These are phyloP conservation scores for Bipolaris cookei DNA, from an alignment of 2,329 filamentous ascomycete genomes.

Conservation along the genomic window DNA sequence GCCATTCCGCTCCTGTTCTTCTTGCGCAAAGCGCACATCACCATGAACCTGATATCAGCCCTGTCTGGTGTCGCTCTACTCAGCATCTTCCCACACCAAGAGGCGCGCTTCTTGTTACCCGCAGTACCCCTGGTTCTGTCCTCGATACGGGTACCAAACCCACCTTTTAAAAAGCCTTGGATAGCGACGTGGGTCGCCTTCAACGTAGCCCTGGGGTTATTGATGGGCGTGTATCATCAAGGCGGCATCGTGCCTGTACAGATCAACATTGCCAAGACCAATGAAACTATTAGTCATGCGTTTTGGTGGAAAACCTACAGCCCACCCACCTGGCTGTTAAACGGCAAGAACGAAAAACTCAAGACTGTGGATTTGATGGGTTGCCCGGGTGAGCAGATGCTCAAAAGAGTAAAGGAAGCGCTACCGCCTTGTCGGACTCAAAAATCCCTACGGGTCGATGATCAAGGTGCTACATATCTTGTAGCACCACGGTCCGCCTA, in stretches of 20 bases:
- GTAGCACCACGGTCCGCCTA: conserved; percentile 74
- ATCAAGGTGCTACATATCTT: conserved; percentile 63
- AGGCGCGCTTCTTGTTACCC: conserved; percentile 78
- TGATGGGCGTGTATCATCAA: conserved; percentile 86
- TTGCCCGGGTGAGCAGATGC: conserved; percentile 65
- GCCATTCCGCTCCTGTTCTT: conserved; percentile 56
- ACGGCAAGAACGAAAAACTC: conserved; percentile 76
- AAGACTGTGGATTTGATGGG: conserved; percentile 77
- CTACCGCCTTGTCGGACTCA: conserved; percentile 56
- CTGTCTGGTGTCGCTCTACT: conserved; percentile 73
- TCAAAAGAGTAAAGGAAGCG: conserved; percentile 63
- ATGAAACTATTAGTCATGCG: conserved; percentile 68
- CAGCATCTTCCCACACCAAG: conserved; percentile 78
- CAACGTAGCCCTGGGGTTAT: conserved; percentile 68
- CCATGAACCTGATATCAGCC: conserved; percentile 72
- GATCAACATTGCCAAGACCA: conserved; percentile 73
- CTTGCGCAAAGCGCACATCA: conserved; percentile 57
- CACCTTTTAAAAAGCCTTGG: conserved; percentile 58
- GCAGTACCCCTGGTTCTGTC: conserved; percentile 78
- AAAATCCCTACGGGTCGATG: conserved; percentile 50
- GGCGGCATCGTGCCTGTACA: conserved; percentile 78
- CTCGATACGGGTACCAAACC: conserved; percentile 70
- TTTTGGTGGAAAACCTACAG: conserved; percentile 90
- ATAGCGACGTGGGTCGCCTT: conserved; percentile 70
- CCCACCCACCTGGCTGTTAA: conserved; percentile 79